Conservation (phyloP, 345 rosid genomes). For the Linum tenue region DNA sequence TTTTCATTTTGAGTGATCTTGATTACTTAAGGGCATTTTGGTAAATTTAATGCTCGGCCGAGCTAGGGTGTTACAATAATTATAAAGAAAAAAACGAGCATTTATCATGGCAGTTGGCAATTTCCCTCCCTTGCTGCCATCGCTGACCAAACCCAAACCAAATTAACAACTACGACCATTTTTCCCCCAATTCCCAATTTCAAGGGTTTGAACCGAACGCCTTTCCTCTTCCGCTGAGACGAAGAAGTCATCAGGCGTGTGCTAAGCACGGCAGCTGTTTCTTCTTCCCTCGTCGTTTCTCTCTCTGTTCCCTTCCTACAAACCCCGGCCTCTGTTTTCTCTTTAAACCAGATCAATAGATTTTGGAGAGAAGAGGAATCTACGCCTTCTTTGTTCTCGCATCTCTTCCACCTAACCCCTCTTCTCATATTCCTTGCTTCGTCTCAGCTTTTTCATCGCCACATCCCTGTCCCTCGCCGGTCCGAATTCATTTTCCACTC, state of each 20-base stretch:
- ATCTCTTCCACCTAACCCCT: slow-evolving; percentile 18
- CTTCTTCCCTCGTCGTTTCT: neutral
- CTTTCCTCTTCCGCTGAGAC: no score
- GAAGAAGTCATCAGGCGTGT: slow-evolving; percentile 23
- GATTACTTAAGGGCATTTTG: no score
- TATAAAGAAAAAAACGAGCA: neutral
- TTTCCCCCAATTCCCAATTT: neutral
- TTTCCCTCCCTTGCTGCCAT: no score
- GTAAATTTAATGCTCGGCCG: no score
- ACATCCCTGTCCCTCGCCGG: no score
- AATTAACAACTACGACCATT: neutral
- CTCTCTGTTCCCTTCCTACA: neutral
- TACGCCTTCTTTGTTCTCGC: slow-evolving; percentile 1
- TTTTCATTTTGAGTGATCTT: no score
- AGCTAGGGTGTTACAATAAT: no score
- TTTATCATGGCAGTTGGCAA: neutral
- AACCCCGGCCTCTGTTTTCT: neutral
- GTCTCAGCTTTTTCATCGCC: neutral
- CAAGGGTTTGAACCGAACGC: neutral
- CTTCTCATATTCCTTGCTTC: slow-evolving; percentile 16
- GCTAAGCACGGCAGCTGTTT: slow-evolving; percentile 39
- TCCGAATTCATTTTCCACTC: neutral
- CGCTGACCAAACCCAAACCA: neutral
- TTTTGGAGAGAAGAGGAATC: no score
- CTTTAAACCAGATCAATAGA: no score